These are phyloP conservation scores for Rhynchospora tenuis DNA, from an alignment of 176 grass and related monocot species.

Conservation along the genomic window DNA sequence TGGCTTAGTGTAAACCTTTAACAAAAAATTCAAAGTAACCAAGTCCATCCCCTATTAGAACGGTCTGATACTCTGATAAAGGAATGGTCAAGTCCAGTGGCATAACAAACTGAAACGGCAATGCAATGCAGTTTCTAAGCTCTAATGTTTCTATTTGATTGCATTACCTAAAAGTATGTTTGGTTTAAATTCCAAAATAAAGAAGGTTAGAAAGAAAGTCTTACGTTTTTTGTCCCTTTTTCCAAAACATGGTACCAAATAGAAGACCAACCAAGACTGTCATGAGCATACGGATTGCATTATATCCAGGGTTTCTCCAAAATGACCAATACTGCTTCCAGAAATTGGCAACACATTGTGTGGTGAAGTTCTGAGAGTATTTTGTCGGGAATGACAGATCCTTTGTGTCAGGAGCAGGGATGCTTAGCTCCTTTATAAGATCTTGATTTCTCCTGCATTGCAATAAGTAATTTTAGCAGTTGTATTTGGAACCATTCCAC, in stretches of 20 bases:
- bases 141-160: conserved; percentile 1
- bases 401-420: conserved; percentile 38
- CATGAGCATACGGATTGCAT: conserved; percentile 71
- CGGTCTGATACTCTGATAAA: not conserved
- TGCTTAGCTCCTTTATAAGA: conserved; percentile 72
- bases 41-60: not conserved
- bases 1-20: not conserved
- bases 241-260: conserved; percentile 89
- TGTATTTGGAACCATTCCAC: not conserved
- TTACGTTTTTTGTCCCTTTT: conserved; percentile 62
- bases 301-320: conserved; percentile 92
- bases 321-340: conserved; percentile 88
- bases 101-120: not conserved
- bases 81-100: not conserved
- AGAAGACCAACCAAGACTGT: conserved; percentile 56
- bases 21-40: conserved; percentile 2
- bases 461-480: conserved; percentile 3
- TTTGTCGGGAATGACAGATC: conserved; percentile 78
- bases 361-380: conserved; percentile 59
- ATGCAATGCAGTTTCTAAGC: not conserved
- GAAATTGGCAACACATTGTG: conserved; percentile 57
- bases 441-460: conserved; percentile 38
- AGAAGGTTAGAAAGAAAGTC: conserved; percentile 7
- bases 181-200: not conserved
- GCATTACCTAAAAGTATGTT: not conserved